Evolutionary conservation across 1,284 basidiomycete genomes (phyloP), one percentile per base, ranked within the genome.

Genomic region (Golubevia sp.): DNA sequence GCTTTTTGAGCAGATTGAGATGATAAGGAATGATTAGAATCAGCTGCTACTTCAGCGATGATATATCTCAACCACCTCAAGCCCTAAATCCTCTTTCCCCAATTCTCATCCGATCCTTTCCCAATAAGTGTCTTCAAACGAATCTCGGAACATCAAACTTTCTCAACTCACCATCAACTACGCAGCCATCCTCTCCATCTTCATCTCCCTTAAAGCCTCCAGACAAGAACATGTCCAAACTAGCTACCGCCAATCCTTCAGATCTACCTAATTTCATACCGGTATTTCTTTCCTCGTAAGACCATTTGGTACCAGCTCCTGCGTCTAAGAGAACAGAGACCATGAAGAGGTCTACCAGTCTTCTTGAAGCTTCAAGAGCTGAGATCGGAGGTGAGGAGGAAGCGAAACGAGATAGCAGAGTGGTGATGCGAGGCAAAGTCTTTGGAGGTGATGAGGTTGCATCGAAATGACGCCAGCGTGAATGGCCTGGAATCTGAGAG

Each of bases 311-410:
- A 0, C 95, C 95, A 0, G 94, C 95, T 0, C 94, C 95, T 0
- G 95, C 95, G 73, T 97, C 95, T 55, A 97, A 89, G 20, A 97
- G 87, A 3, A 97, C 95, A 3, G 92, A 93, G 20, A 96, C 92
- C 64, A 97, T 87, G 85, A 95, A 96, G 30, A 97, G 88, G 85
- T 98, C 95, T 73, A 97, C 87, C 21, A 94, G 86, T 1, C 92
- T 87, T 1, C 76, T 59, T 13, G 74, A 71, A 2, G 71, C 73
- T 48, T 78, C 76, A 23, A 68, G 48, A 11, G 67, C 49, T 1
- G 60, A 60, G 6, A 67, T 63, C 15, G 55, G 44, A 15, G 48
- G 49, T 2, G n/a, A 13, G 11, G 50, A 52, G 26, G 49, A 26
- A 34, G 56, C 44, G 62, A 50, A 74, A 7, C 58, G 25, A 11